Evolutionary conservation across 345 rosid species (phyloP).

Genomic region (Hibiscus syriacus): DNA sequence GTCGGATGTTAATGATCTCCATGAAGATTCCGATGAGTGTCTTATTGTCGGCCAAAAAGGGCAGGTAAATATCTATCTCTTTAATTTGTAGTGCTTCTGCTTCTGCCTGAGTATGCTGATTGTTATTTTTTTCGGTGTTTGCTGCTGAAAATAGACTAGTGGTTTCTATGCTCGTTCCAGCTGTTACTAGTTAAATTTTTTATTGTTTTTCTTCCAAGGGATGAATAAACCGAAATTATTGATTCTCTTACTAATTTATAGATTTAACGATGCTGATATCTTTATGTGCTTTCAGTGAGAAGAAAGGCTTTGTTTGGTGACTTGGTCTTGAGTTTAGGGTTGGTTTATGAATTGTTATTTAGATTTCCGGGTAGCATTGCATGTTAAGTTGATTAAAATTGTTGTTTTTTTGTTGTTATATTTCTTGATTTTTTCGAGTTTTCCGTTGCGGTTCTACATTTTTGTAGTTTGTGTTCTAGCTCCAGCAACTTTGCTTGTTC

Average conservation of each 20-base stretch:
- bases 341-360: background rate
- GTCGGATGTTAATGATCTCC: slow-evolving; percentile 8
- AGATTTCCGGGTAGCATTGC: background rate
- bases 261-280: background rate
- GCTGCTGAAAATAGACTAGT: background rate
- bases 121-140: no score
- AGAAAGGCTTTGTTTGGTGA: background rate
- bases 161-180: background rate
- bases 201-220: background rate
- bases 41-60: slow-evolving; percentile 43
- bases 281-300: background rate
- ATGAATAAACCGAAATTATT: background rate
- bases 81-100: background rate
- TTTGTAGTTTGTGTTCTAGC: background rate
- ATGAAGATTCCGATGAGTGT: slow-evolving; percentile 34
- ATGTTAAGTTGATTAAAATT: no score
- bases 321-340: background rate
- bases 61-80: slow-evolving; percentile 22
- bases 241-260: background rate
- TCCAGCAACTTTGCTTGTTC: background rate
- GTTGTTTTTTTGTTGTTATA: no score
- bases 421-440: background rate
- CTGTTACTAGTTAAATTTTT: background rate
- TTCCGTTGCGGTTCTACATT: background rate
- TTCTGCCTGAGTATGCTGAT: background rate